Base-by-base conservation (phyloP, 2,329 filamentous ascomycete genomes). In the Fusarium anguioides region DNA sequence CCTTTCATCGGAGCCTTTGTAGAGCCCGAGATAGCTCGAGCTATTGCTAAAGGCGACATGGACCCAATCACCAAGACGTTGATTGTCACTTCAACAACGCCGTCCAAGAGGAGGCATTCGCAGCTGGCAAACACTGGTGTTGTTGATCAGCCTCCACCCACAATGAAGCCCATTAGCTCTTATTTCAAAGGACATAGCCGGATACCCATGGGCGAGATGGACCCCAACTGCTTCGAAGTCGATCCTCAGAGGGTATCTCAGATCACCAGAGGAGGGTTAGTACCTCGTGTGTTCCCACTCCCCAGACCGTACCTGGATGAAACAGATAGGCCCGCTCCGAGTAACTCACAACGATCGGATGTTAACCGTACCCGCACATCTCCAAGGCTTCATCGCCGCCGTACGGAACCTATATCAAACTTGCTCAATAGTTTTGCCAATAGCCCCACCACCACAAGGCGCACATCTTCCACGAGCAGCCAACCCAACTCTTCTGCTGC, bases 31-130 rank as follows among this genome's bases (percentile, higher is more conserved):
- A 77, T 92, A 59, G 94, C 95, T 9, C 83, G 84, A 48, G 89
- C 88, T 8, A 90, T 99, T 59, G 93, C 96, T 23, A 81, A 77
- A 35, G 96, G 96, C 33, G 91, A 97, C 69, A 79, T 97, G 42
- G 91, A 98, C 76, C 96, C 96, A 3, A 96, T 95, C 69, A 96
- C 94, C 2, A 98, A 97, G 78, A 77, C 89, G 60, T 85, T 83
- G 20, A 86, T 89, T 20, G 49, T 79, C n/a, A 62, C 83, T 37
- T 71, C 77, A 9, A 69, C 74, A 12, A 79, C 81, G 17, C 82
- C 84, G 12, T 76, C 76, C 52, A 82, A 81, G 72, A 74, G 80
- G 64, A 77, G 77, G 60, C 76, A 81, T 53, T 81, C 80, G n/a
- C 79, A 81, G 44, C 71, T 73, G 5, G 68, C 72, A 5, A 59